Percentiles rank a stretch among this genome's conserved stretches.
Conservation (phyloP, 768 basidiomycete species). For the Boletus pseudo-olivaceus region DNA sequence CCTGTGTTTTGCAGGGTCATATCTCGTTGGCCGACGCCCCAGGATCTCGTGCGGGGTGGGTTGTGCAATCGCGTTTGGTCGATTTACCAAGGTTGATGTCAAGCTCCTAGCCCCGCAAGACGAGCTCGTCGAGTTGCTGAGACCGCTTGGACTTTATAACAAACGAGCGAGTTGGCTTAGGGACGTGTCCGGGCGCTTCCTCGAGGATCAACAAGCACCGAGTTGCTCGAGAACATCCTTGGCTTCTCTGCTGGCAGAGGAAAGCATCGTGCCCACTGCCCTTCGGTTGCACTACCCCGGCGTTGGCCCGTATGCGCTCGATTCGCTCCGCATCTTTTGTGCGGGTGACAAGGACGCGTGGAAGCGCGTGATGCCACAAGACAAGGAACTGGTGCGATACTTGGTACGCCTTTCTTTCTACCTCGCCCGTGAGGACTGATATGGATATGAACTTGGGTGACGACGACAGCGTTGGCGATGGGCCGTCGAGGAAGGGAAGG, state of each 20-base stretch:
- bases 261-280: constrained; percentile 32
- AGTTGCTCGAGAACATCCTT: constrained; percentile 3
- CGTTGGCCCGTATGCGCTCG: constrained; percentile 66
- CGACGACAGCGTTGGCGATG: constrained; percentile 66
- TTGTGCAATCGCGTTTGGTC: not conserved
- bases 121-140: constrained; percentile 45
- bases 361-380: constrained; percentile 58
- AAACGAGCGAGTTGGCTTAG: constrained; percentile 56
- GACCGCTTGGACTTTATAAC: constrained; percentile 56
- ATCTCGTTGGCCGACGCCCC: constrained; percentile 54
- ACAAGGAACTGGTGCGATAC: constrained; percentile 69
- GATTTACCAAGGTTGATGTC: not conserved
- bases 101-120: constrained; percentile 36
- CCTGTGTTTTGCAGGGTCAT: constrained; percentile 64
- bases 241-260: not conserved
- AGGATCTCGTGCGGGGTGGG: constrained; percentile 52
- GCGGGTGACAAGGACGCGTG: constrained; percentile 41
- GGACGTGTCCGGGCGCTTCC: constrained; percentile 48
- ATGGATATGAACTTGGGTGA: not conserved
- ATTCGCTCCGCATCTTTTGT: constrained; percentile 75
- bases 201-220: constrained; percentile 38
- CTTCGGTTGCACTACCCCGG: constrained; percentile 60
- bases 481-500: constrained; percentile 51
- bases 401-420: constrained; percentile 45
- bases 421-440: not conserved